Evolutionary conservation across 495 filamentous ascomycete species (phyloP).

Genomic region (Sordaria brevicollis): DNA sequence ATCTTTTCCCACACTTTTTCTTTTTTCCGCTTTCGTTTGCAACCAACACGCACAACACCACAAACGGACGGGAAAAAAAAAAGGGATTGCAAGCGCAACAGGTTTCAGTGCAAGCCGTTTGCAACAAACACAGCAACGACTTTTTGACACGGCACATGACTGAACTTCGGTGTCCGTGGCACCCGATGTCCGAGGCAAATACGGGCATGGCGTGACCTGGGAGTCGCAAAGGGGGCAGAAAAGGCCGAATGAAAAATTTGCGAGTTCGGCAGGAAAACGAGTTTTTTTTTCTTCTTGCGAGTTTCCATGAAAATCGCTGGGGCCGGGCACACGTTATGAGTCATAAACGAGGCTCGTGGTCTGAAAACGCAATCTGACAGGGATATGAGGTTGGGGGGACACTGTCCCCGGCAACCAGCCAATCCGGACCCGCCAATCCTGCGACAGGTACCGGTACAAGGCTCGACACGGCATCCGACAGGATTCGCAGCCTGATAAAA

Average conservation of each 20-base stretch:
- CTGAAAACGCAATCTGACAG: constrained; percentile 3
- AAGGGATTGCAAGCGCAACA: background rate
- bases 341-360: constrained; percentile 13
- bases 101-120: background rate
- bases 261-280: background rate
- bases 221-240: background rate
- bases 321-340: constrained; percentile 9
- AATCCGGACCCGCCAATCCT: background rate
- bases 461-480: background rate
- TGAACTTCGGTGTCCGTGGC: background rate
- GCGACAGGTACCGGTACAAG: constrained; percentile 8
- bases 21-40: background rate
- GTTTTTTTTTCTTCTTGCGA: background rate
- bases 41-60: background rate
- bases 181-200: background rate
- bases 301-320: background rate
- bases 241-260: background rate
- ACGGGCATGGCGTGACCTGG: background rate
- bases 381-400: constrained; percentile 8
- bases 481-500: background rate
- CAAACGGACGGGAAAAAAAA: background rate
- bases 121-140: background rate
- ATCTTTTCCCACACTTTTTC: background rate
- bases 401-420: constrained; percentile 6
- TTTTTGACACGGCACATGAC: background rate